These are phyloP conservation scores for Gautieria morchelliformis DNA, from an alignment of 768 basidiomycete species.

Conservation along the genomic window DNA sequence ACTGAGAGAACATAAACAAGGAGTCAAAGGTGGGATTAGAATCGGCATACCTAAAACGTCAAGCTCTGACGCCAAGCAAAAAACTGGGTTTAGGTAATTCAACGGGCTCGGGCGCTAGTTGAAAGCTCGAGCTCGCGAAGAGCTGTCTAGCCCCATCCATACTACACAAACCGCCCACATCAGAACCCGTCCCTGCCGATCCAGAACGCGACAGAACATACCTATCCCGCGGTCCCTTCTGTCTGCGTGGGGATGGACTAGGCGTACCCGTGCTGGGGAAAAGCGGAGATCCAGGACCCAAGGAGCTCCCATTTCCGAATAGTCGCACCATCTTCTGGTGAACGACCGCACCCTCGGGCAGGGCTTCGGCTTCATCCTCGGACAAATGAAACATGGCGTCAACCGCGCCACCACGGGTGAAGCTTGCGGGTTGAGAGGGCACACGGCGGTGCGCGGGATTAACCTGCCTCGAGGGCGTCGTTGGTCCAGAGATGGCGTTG, in stretches of 20 bases:
- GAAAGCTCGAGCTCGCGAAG: constrained; percentile 9
- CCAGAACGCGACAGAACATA: background rate
- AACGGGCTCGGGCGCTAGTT: constrained; percentile 8
- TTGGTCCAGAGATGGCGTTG: background rate
- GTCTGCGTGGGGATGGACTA: constrained; percentile 2
- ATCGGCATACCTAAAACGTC: background rate
- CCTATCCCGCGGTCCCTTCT: background rate
- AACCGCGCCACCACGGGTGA: background rate
- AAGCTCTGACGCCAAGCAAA: background rate
- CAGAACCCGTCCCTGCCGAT: background rate
- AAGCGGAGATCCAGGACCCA: background rate
- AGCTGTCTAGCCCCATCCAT: constrained; percentile 3
- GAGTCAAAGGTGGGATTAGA: background rate
- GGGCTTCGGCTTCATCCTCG: background rate
- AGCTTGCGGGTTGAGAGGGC: constrained; percentile 6
- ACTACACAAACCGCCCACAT: background rate
- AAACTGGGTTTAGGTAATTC: constrained; percentile 7
- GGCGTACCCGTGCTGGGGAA: background rate
- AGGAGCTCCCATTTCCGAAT: background rate
- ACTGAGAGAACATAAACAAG: background rate
- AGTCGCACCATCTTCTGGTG: constrained; percentile 3
- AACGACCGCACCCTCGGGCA: background rate
- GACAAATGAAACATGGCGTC: constrained; percentile 1
- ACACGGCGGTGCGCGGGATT: background rate
- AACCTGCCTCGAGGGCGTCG: background rate